Conservation (phyloP, 2,329 filamentous ascomycete species). For the Fusarium sp. region DNA sequence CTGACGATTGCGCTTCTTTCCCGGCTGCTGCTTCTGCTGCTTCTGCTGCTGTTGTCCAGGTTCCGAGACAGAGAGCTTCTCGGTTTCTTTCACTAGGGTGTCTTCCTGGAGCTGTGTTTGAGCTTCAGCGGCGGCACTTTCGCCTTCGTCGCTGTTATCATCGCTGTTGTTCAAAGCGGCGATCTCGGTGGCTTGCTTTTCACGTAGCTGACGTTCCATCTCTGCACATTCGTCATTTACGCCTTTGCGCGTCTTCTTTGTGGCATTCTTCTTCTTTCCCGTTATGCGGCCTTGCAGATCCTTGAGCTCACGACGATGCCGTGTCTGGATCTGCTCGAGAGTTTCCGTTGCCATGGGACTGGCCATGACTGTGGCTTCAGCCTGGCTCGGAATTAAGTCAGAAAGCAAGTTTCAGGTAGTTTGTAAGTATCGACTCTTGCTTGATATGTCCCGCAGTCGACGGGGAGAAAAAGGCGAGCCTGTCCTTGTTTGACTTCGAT, state of each 20-base stretch:
- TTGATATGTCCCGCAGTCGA: neutral
- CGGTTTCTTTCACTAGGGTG: slow-evolving; percentile 27
- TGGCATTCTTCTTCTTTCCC: slow-evolving; percentile 96
- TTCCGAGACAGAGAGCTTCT: slow-evolving; percentile 35
- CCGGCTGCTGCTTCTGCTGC: slow-evolving; percentile 35
- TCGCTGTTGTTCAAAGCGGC: slow-evolving; percentile 49
- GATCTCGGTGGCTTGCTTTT: slow-evolving; percentile 71
- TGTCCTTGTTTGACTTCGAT: neutral
- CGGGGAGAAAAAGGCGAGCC: neutral
- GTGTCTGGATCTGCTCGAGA: slow-evolving; percentile 79
- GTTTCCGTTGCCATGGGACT: slow-evolving; percentile 49
- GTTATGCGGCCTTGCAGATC: slow-evolving; percentile 87
- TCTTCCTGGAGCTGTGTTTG: slow-evolving; percentile 13
- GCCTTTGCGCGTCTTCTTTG: slow-evolving; percentile 82
- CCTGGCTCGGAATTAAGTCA: neutral
- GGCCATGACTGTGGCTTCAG: slow-evolving; percentile 39
- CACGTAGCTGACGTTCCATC: slow-evolving; percentile 71
- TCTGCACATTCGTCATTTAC: slow-evolving; percentile 79
- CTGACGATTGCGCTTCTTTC: slow-evolving; percentile 85
- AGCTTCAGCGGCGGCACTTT: neutral
- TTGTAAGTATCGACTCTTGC: neutral
- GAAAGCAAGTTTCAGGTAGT: neutral
- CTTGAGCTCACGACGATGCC: slow-evolving; percentile 86
- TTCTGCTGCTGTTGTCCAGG: slow-evolving; percentile 8
- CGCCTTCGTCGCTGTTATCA: slow-evolving; percentile 23